Conservation (phyloP, 208 protist genomes). For the Willaertia magna region DNA sequence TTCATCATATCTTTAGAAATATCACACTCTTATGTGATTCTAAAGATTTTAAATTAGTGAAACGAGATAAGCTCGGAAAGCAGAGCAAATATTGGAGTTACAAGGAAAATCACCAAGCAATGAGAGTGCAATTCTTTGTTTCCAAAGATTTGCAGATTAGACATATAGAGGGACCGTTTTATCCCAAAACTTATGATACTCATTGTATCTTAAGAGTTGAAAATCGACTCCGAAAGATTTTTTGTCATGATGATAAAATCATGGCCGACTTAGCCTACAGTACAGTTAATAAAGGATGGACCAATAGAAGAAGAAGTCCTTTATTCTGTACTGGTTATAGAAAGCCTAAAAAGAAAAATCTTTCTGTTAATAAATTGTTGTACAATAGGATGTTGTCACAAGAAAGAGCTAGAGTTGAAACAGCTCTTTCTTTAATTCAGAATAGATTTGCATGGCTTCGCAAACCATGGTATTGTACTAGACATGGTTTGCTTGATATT, state of each 20-base stretch:
- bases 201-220: not conserved
- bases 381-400: not conserved
- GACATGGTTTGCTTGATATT: too few relatives aligned
- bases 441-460: too few relatives aligned
- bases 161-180: not conserved
- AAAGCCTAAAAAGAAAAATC: not conserved
- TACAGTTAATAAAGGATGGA: not conserved
- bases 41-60: not conserved
- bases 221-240: not conserved
- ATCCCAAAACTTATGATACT: not conserved
- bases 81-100: not conserved
- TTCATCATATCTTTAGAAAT: not conserved
- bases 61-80: not conserved
- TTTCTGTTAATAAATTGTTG: not conserved
- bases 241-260: not conserved
- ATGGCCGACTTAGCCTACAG: not conserved
- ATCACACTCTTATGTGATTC: not conserved
- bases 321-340: not conserved
- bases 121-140: not conserved
- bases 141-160: not conserved
- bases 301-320: too few relatives aligned
- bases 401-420: not conserved
- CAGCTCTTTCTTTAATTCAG: too few relatives aligned
- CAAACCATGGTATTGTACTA: too few relatives aligned
- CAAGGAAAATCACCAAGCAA: not conserved